phyloP scores from a whole-genome alignment of 2,329 filamentous ascomycete genomes.

The Botrytis fragariae region DNA sequence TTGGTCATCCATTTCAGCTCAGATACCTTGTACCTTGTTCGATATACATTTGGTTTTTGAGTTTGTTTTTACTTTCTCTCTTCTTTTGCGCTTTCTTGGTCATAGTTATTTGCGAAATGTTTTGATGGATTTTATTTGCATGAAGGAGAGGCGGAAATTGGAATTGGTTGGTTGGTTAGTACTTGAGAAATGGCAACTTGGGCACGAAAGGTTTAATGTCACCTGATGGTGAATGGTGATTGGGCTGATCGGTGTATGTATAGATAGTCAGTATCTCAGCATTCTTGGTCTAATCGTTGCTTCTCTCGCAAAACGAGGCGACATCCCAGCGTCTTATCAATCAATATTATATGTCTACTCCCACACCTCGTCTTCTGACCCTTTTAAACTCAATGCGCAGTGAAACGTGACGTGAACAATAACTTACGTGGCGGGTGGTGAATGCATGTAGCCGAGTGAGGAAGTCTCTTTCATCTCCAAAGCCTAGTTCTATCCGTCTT shows the following conservation, averaged over 20 bases:
- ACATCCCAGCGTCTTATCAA: slow-evolving; percentile 24
- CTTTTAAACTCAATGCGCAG: background rate
- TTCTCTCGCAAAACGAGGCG: slow-evolving; percentile 12
- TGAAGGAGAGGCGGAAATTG: slow-evolving; percentile 18
- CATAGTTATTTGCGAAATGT: slow-evolving; percentile 22
- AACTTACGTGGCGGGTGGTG: slow-evolving; percentile 4
- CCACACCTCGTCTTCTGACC: background rate
- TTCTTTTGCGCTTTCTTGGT: slow-evolving; percentile 2
- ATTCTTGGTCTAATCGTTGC: slow-evolving; percentile 7
- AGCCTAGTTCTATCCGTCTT: background rate
- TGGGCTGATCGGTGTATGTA: slow-evolving; percentile 24
- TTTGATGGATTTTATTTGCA: slow-evolving; percentile 25
- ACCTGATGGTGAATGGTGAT: slow-evolving; percentile 16
- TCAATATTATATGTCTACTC: slow-evolving; percentile 21
- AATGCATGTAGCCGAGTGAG: background rate
- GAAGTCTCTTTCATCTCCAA: background rate
- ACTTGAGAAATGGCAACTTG: slow-evolving; percentile 16
- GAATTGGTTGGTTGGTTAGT: slow-evolving; percentile 12
- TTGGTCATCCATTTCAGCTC: slow-evolving; percentile 37
- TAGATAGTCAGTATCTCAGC: slow-evolving; percentile 26
- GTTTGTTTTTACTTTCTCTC: slow-evolving; percentile 20
- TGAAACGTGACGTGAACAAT: slow-evolving; percentile 6
- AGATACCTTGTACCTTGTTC: slow-evolving; percentile 66
- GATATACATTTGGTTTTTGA: slow-evolving; percentile 45
- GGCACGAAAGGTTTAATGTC: slow-evolving; percentile 20